Evolutionary conservation across 2,329 filamentous ascomycete genomes (phyloP).

Genomic region (Cladosporium sp.): DNA sequence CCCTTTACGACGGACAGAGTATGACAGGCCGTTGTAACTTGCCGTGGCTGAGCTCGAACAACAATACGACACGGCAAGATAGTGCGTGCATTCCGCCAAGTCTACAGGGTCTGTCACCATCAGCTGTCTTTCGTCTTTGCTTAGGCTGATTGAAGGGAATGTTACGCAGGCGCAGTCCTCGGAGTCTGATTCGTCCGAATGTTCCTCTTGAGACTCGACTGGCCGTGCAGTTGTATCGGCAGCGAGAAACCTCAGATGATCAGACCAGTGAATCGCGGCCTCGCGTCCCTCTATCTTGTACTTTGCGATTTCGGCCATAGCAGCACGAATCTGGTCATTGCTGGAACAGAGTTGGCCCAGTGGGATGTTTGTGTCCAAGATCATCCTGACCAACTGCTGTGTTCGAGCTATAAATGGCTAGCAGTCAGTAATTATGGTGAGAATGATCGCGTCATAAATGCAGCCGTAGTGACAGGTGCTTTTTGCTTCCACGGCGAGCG

Average conservation of each 20-base stretch:
- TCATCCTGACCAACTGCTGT: background rate
- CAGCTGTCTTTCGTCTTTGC: background rate
- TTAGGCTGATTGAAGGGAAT: background rate
- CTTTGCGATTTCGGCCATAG: background rate
- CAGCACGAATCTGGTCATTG: background rate
- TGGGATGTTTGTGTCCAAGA: background rate
- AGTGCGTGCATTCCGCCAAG: conserved; percentile 9
- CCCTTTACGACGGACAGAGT: background rate
- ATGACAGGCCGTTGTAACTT: background rate
- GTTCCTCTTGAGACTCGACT: background rate
- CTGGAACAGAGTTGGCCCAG: background rate
- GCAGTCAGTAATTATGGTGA: background rate
- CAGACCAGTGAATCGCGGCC: background rate
- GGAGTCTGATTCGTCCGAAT: background rate
- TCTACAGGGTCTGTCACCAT: conserved; percentile 8
- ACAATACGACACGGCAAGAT: conserved; percentile 20
- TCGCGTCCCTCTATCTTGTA: background rate
- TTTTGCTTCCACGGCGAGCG: background rate
- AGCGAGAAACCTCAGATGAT: background rate
- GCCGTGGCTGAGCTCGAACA: conserved; percentile 11
- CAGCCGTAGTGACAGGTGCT: background rate
- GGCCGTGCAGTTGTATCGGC: background rate
- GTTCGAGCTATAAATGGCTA: background rate
- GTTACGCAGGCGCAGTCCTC: background rate
- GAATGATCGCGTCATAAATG: background rate